Evolutionary conservation across 78 protist species (phyloP), one percentile per base, ranked within the genome.

Genomic region (Diacronema lutheri): DNA sequence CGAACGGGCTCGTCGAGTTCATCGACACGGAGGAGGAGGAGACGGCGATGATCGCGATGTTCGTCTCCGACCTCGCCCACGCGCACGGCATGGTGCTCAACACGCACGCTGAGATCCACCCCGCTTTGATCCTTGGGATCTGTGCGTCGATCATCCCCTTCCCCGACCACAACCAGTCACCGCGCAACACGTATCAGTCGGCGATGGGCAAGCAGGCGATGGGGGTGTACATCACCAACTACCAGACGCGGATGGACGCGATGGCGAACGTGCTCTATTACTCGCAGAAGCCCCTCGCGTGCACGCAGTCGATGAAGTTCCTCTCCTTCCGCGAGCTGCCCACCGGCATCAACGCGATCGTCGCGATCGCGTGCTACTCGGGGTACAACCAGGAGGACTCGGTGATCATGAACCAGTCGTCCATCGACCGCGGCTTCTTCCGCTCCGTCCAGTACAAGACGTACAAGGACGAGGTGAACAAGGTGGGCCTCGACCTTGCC

Each of bases 381-480:
- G 99, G 99, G 13, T 99, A 97, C 95, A 98, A 99, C 92, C 99
- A 98, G 90, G 99, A 99, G 88, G 99, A 99, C 84, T 97, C 99
- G 25, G 66, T 98, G 46, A 95, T 99, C 76, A 83, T 99, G 95
- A 97, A 91, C 90, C 98, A 94, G 73, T 90, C 97, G 23, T 41
- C 99, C 20, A 92, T 99, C 65, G 99, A 99, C 83, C 94, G 99
- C 33, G 99, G 99, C 60, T 58, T 99, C 80, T 96, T 98, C 93
- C 91, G 99, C 29, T 93, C 99, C 14, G 81, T 78, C 61, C 95
- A 83, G 80, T 96, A 69, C 85, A 90, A 97, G 38, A 86, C 97
- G 37, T 96, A 96, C 84, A 3, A 4, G 57, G 95, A 90, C 64
- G 92, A 90, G 68, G 93, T 73, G 58, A 33, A 88, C 82, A 73